These are phyloP conservation scores for Umbelopsis isabellina DNA, from an alignment of 192 early-diverging fungal species.

Conservation along the genomic window DNA sequence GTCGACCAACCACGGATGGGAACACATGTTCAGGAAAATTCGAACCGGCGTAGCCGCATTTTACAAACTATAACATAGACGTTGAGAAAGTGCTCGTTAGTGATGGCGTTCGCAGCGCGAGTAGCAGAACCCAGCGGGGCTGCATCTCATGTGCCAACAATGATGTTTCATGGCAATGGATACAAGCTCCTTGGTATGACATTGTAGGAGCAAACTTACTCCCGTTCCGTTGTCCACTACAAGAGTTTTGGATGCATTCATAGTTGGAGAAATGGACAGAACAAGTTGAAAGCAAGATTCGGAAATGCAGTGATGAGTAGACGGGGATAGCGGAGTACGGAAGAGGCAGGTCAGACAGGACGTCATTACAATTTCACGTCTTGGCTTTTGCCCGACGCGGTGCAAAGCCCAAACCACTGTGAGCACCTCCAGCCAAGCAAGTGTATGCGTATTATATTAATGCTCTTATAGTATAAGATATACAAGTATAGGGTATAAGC, in stretches of 20 bases:
- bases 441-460: too few species aligned
- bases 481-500: background rate
- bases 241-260: conserved; percentile 70
- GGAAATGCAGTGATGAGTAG: background rate
- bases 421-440: background rate
- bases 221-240: conserved; percentile 86
- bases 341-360: background rate
- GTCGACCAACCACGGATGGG: conserved; percentile 97
- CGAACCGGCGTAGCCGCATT: conserved; percentile 92
- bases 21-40: conserved; percentile 97
- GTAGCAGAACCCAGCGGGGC: too few species aligned
- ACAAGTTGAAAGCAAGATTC: background rate
- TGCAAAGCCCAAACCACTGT: too few species aligned
- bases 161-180: background rate
- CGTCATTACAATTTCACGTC: conserved; percentile 15
- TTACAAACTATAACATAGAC: conserved; percentile 77
- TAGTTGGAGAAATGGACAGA: conserved; percentile 16
- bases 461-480: too few species aligned
- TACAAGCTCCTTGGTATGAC: background rate
- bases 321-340: too few species aligned
- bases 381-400: conserved; percentile 2
- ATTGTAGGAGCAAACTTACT: conserved; percentile 45
- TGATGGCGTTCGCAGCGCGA: background rate
- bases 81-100: background rate
- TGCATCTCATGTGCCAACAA: too few species aligned